Percentiles rank a stretch among this genome's conserved stretches.
These are phyloP conservation scores for Ceratocystiopsis sp. DNA, from an alignment of 2,329 filamentous ascomycete species.

Conservation along the genomic window DNA sequence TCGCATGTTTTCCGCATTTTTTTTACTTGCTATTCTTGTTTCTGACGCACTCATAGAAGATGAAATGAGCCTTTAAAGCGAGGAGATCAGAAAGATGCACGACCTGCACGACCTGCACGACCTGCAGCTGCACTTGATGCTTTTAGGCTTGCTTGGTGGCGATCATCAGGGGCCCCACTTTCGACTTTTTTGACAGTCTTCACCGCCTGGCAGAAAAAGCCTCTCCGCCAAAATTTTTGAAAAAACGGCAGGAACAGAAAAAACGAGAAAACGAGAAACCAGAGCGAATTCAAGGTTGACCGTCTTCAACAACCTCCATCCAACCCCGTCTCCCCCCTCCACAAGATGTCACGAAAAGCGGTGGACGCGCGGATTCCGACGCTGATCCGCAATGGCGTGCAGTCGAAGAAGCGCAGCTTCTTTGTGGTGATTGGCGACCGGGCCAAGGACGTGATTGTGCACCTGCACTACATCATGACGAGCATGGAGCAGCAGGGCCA, in stretches of 20 bases:
- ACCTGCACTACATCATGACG: constrained; percentile 83
- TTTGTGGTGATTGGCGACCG: constrained; percentile 91
- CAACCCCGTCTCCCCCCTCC: constrained; percentile 5
- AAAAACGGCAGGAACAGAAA: not conserved
- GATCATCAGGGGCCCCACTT: too few species aligned
- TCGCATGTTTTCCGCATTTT: not conserved
- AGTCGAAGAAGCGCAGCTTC: constrained; percentile 95
- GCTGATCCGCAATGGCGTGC: constrained; percentile 78
- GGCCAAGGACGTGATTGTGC: constrained; percentile 91
- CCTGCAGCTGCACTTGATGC: too few species aligned
- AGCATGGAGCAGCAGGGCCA: constrained; percentile 31
- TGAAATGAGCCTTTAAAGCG: too few species aligned
- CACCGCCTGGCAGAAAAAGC: constrained; percentile 10
- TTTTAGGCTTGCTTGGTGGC: not conserved
- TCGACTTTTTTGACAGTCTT: constrained; percentile 1
- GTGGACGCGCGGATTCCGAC: constrained; percentile 76
- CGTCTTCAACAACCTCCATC: not conserved
- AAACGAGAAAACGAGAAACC: too few species aligned
- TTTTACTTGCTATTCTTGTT: not conserved
- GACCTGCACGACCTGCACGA: too few species aligned
- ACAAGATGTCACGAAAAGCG: constrained; percentile 42
- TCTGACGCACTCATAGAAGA: too few species aligned
- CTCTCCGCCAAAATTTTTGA: constrained; percentile 10
- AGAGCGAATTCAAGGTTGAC: not conserved
- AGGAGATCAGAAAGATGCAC: too few species aligned